A percentile compares a stretch with the other conserved stretches of the same genome.
Evolutionary conservation across 768 basidiomycete genomes (phyloP).

Genomic region (Suillus ampliporus): DNA sequence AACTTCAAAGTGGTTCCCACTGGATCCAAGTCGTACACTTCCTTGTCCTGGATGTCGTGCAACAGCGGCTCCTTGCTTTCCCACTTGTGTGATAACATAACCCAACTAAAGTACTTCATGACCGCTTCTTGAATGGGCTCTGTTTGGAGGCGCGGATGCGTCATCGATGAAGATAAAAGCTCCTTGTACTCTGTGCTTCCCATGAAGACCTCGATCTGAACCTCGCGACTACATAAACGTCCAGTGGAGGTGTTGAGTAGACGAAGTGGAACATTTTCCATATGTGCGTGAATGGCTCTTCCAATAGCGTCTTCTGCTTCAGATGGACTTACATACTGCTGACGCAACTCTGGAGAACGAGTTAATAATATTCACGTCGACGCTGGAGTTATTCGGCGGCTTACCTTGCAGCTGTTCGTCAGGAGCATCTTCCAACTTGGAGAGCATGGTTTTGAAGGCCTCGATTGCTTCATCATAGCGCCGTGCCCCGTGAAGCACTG

Average conservation of each 20-base stretch:
- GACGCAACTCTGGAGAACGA: neutral
- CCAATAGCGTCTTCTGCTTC: neutral
- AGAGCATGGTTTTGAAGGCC: neutral
- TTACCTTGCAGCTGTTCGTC: neutral
- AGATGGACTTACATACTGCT: neutral
- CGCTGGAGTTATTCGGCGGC: neutral
- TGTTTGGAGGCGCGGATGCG: neutral
- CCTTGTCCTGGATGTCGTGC: conserved; percentile 1
- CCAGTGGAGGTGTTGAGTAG: conserved; percentile 15
- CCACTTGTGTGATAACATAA: conserved; percentile 8
- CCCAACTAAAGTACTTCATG: neutral
- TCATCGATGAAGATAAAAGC: neutral
- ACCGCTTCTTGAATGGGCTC: neutral
- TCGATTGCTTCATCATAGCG: neutral
- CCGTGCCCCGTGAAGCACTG: neutral
- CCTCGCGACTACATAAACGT: conserved; percentile 2
- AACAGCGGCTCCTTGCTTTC: conserved; percentile 2
- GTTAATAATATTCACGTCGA: neutral
- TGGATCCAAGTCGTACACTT: neutral
- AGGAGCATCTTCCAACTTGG: neutral
- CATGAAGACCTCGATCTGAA: neutral
- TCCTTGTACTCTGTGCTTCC: conserved; percentile 1
- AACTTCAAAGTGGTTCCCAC: neutral
- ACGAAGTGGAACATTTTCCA: conserved; percentile 8
- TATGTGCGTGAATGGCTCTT: neutral